Conservation (phyloP, 2,329 filamentous ascomycete species). For the Mollisia scopiformis region DNA sequence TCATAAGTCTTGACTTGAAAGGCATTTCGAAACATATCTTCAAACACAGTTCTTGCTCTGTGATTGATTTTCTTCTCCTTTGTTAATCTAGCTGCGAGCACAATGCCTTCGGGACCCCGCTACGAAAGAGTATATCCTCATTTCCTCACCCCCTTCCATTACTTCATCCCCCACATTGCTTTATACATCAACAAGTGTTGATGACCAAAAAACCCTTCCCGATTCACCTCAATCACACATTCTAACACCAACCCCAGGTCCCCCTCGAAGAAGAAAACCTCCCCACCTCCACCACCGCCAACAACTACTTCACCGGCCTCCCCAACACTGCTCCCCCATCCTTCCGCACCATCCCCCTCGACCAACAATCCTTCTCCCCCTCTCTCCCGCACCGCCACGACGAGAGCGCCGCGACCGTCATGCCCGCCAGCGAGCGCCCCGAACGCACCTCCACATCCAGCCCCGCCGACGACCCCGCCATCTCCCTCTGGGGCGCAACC, state of each 20-base stretch:
- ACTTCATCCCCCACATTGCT: background rate
- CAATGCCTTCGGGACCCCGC: background rate
- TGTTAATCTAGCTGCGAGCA: background rate
- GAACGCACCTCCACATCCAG: constrained; percentile 47
- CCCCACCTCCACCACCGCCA: background rate
- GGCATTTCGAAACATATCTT: background rate
- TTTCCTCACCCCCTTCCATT: background rate
- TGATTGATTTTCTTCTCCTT: background rate
- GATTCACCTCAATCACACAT: background rate
- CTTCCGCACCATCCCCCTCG: constrained; percentile 7
- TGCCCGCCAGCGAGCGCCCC: background rate
- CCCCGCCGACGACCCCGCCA: constrained; percentile 21
- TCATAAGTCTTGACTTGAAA: background rate
- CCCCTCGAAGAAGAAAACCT: background rate
- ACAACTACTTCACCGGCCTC: constrained; percentile 7
- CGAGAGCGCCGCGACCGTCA: constrained; percentile 9
- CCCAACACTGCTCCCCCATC: constrained; percentile 13
- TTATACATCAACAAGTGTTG: background rate
- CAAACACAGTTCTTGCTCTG: background rate
- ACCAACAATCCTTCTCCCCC: background rate
- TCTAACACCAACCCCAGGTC: background rate
- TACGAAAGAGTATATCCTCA: background rate
- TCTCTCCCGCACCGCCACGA: constrained; percentile 12
- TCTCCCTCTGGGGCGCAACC: constrained; percentile 2
- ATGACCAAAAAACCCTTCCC: background rate